Evolutionary conservation across 1,284 basidiomycete genomes (phyloP).

Genomic region (Cryptococcus sp.): DNA sequence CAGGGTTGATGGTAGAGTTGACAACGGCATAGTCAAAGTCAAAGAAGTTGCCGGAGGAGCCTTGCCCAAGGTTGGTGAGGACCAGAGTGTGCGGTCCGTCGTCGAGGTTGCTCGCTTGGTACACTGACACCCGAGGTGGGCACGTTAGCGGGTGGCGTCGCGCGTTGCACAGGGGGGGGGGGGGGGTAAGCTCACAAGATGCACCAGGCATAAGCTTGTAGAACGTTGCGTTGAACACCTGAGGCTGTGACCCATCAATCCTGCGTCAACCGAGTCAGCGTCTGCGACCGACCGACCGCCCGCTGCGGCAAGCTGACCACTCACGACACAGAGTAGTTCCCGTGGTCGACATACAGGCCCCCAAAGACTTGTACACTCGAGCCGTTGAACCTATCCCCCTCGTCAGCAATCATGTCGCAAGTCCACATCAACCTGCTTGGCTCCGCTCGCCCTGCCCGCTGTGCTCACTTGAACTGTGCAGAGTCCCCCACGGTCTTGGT

Average conservation of each 20-base stretch:
- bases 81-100: constrained; percentile 17
- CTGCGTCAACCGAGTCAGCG: constrained; percentile 1
- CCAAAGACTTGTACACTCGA: constrained; percentile 20
- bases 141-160: neutral
- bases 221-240: constrained; percentile 14
- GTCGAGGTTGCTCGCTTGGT: constrained; percentile 9
- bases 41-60: constrained; percentile 5
- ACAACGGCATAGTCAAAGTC: constrained; percentile 22
- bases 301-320: too few species aligned
- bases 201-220: constrained; percentile 6
- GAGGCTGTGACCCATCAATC: constrained; percentile 14
- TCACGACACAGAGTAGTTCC: constrained; percentile 20
- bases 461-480: constrained; percentile 5
- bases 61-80: constrained; percentile 18
- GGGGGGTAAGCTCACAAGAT: constrained; percentile 8
- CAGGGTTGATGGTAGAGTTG: constrained; percentile 12
- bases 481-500: constrained; percentile 5
- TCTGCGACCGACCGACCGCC: neutral
- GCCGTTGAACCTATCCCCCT: constrained; percentile 17
- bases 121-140: constrained; percentile 9
- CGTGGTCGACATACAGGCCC: constrained; percentile 13
- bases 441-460: too few species aligned
- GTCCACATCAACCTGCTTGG: too few species aligned
- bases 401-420: neutral
- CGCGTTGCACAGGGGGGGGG: neutral